A percentile compares a stretch with the other conserved stretches of the same genome.
phyloP scores from a whole-genome alignment of 148 eudicot species.

The Nepenthes gracilis region DNA sequence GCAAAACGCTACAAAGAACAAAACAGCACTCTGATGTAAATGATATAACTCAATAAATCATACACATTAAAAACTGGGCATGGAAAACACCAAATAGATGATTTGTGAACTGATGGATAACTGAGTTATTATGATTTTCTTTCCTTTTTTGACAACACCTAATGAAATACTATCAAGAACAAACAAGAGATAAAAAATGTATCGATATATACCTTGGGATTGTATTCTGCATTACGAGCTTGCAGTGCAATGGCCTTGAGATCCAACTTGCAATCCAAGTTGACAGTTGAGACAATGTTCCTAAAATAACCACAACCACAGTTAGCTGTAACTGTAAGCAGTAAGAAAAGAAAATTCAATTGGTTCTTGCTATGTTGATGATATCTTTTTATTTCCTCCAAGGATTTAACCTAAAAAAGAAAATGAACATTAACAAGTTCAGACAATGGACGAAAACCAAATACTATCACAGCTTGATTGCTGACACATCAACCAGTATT shows the following conservation, averaged over 20 bases:
- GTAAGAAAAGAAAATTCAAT: too few species aligned
- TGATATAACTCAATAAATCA: not conserved
- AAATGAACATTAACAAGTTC: too few species aligned
- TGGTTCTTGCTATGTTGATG: too few species aligned
- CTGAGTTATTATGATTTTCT: too few species aligned
- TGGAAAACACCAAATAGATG: not conserved
- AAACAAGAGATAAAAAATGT: not conserved
- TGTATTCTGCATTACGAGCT: conserved; percentile 88
- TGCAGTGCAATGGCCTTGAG: conserved; percentile 75
- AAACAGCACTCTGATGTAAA: too few species aligned
- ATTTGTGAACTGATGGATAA: too few species aligned
- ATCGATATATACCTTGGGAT: conserved; percentile 52
- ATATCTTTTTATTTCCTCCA: too few species aligned
- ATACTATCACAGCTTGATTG: too few species aligned
- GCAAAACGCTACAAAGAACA: conserved; percentile 66
- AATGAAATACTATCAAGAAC: not conserved
- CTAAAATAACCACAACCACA: conserved; percentile 15
- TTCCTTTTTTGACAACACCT: not conserved
- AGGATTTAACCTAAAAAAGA: too few species aligned
- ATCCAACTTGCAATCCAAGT: conserved; percentile 80
- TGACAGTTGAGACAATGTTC: conserved; percentile 78
- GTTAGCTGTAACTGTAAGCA: not conserved
- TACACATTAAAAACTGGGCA: too few species aligned
- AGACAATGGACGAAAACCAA: too few species aligned
- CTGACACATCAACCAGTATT: too few species aligned